phyloP scores from a whole-genome alignment of 116 monocot species.

The Iris pallida region DNA sequence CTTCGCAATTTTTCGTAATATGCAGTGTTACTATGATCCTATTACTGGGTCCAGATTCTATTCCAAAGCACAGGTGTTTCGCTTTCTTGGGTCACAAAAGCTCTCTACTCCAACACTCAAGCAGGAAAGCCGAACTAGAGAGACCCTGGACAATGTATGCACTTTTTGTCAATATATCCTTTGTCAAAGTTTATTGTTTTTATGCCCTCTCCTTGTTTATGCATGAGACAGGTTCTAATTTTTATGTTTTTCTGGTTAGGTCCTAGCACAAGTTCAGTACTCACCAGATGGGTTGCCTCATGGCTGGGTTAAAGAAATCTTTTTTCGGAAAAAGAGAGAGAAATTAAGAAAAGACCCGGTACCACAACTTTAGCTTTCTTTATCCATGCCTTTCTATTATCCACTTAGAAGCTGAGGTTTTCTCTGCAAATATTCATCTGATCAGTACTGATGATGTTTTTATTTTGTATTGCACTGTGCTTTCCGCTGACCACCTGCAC shows the following conservation, averaged over 20 bases:
- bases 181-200: not conserved
- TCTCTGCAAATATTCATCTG: not conserved
- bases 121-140: not conserved
- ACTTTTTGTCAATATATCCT: not conserved
- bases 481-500: not conserved
- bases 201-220: not conserved
- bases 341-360: conserved; percentile 4
- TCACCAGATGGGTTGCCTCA: conserved; percentile 8
- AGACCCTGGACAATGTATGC: not conserved
- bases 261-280: not conserved
- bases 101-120: not conserved
- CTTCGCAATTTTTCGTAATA: no score
- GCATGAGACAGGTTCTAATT: not conserved
- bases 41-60: conserved; percentile 9
- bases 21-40: conserved; percentile 13
- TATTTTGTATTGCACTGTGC: not conserved
- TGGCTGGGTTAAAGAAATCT: conserved; percentile 17
- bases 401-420: not conserved
- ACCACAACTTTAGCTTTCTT: conserved; percentile 2
- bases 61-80: conserved; percentile 13
- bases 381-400: not conserved
- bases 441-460: conserved; percentile 1
- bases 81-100: conserved; percentile 2
- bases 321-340: not conserved
- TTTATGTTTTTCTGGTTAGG: not conserved